These are phyloP conservation scores for Saccharomyces hybrid DNA, from an alignment of 1,139 yeast species.

Conservation along the genomic window DNA sequence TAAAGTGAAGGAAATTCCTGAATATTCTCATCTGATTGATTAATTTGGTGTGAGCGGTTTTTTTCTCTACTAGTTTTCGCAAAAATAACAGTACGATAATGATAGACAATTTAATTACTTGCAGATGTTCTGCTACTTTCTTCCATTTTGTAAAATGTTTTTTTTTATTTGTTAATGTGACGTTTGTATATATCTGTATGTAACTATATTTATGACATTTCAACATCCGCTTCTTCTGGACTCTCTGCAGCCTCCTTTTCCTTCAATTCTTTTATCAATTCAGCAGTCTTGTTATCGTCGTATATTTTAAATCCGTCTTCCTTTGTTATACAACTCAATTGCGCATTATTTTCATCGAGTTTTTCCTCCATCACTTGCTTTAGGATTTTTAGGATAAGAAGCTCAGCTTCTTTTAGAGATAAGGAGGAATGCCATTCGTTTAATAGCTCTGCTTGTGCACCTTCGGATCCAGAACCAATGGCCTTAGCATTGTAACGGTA, in stretches of 20 bases:
- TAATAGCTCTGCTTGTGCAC: constrained; percentile 96
- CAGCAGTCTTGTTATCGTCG: constrained; percentile 75
- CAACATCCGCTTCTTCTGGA: constrained; percentile 28
- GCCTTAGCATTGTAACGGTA: constrained; percentile 98
- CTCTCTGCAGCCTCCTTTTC: constrained; percentile 56
- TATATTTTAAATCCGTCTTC: constrained; percentile 85
- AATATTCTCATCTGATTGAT: constrained; percentile 36
- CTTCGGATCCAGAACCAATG: constrained; percentile 97
- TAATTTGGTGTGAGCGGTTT: constrained; percentile 7
- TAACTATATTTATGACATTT: constrained; percentile 22
- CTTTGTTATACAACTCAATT: constrained; percentile 84
- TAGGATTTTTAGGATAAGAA: constrained; percentile 78
- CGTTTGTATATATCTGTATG: constrained; percentile 7
- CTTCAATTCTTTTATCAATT: constrained; percentile 66
- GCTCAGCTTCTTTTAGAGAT: constrained; percentile 91
- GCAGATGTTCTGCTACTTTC: not conserved
- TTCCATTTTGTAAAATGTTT: not conserved
- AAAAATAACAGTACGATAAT: not conserved
- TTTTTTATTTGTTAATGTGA: not conserved
- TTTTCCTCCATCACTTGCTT: constrained; percentile 99
- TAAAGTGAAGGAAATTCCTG: constrained; percentile 68
- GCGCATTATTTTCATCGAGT: constrained; percentile 91
- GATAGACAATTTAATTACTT: not conserved
- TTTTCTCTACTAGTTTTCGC: not conserved
- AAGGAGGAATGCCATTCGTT: constrained; percentile 93